Evolutionary conservation across 176 grass and related monocot genomes (phyloP), one percentile per base, ranked within the genome.

Genomic region (Eleusine indica): DNA sequence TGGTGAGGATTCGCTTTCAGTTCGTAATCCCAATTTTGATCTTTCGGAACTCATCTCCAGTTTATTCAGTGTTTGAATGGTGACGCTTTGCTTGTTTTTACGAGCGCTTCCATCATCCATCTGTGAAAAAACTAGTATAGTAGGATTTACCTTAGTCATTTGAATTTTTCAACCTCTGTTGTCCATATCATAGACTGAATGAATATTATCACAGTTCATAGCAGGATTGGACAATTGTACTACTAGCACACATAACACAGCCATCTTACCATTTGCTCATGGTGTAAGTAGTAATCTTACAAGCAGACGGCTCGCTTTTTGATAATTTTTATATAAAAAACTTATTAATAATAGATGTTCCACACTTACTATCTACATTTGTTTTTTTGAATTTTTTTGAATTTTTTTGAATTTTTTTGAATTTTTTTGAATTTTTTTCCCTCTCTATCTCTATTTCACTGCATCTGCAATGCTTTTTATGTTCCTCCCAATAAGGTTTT

Each of bases 1-100:
- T 5, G 86, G 80, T 88, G 72, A 73, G 67, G 12, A 64, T 54
- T 18, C n/a, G 2, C 1, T 28, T 62, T 28, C 21, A 9, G 56
- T 58, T 58, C 15, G 56, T 58, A 9, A 58, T n/a, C 6, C 6
- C 19, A 58, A 58, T 58, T 58, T n/a, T n/a, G 56, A n/a, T n/a
- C 56, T 58, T 58, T 3, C 56, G 2, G 21, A 58, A 5, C 19
- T 58, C 56, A 58, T 58, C 56, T 58, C 19, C 56, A n/a, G 56
- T 57, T 57, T 57, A 57, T 21, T 21, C 54, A 43, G 13, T 17
- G 51, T 53, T 18, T 4, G 3, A 18, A 53, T 4, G 2, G 2
- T 51, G 12, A 15, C 13, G 12, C 48, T 51, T 51, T 2, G 12
- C 48, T 51, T 51, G 11, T 46, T 46, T 46, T 1, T 9, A 46